Percentiles rank a stretch among this genome's conserved stretches.
These are phyloP conservation scores for Apium graveolens DNA, from an alignment of 129 eudicot genomes.

Conservation along the genomic window DNA sequence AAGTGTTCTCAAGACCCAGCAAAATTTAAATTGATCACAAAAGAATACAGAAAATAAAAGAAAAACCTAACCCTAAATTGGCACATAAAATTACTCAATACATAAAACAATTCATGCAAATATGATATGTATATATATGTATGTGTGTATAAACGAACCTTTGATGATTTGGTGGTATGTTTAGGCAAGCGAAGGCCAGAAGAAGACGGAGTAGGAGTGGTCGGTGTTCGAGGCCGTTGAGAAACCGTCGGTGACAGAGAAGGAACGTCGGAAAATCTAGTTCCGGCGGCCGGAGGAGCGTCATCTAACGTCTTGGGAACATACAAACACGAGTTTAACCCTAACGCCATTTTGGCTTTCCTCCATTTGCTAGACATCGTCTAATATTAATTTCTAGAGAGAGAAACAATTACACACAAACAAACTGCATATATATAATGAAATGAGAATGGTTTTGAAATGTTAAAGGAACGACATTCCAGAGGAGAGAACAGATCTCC, in stretches of 20 bases:
- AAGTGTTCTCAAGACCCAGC: no score
- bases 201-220: constrained; percentile 86
- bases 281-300: constrained; percentile 21
- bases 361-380: constrained; percentile 72
- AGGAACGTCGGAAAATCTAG: constrained; percentile 16
- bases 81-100: no score
- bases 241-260: constrained; percentile 21
- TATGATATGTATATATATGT: no score
- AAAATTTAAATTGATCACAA: no score
- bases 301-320: constrained; percentile 53
- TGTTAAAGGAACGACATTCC: constrained; percentile 26
- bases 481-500: constrained; percentile 27
- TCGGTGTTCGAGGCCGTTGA: constrained; percentile 39
- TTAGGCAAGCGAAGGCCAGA: constrained; percentile 71
- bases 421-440: background rate
- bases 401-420: constrained; percentile 10
- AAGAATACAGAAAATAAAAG: no score
- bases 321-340: constrained; percentile 50
- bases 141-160: constrained; percentile 31
- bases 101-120: no score
- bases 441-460: background rate
- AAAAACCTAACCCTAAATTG: background rate
- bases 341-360: constrained; percentile 62
- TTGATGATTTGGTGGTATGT: constrained; percentile 50
- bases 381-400: constrained; percentile 13